Evolutionary conservation across 768 basidiomycete species (phyloP), one percentile per base, ranked within the genome.

Genomic region (Agrocybe chaxingu): DNA sequence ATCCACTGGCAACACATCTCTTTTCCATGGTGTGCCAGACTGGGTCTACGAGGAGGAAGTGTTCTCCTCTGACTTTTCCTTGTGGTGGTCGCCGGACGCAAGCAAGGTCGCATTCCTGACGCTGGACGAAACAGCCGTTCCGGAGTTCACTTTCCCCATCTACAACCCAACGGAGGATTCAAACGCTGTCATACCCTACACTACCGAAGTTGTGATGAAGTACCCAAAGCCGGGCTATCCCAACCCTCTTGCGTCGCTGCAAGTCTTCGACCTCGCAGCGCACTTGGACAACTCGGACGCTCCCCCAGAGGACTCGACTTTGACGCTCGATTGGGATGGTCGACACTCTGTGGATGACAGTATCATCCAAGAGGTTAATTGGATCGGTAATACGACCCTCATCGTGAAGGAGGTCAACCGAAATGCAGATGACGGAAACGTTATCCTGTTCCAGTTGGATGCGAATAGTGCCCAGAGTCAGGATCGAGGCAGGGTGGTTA

Each of bases 11-110:
- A 89, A 87, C 45, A 77, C 82, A 0, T 87, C 88, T 0, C 75
- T 95, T 11, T 97, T 98, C 75, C 84, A 98, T 60, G 97, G 97
- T 6, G 89, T 97, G 1, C 91, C 93, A 0, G 93, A 97, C 64
- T 98, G 97, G 96, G 96, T 98, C 4, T 95, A 95, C 66, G 93
- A 96, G 65, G 92, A 96, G 63, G 93, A 97, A 64, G 82, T 98
- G 18, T 88, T 93, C 58, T 70, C 76, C 3, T 62, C 70, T 35
- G 81, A 93, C 62, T 82, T 66, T 42, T 85, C 94, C 0, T 72
- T 96, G 4, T 98, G 93, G 93, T 98, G 90, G 88, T 87, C 89
- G 8, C 96, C 95, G 3, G 79, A 86, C 57, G 82, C 84, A 0
- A 61, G 68, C 13, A 84, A 82, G 53, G 54, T 99, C 39, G 92